These are phyloP conservation scores for Domatiomyces globalis DNA, from an alignment of 2,329 filamentous ascomycete genomes.

Conservation along the genomic window DNA sequence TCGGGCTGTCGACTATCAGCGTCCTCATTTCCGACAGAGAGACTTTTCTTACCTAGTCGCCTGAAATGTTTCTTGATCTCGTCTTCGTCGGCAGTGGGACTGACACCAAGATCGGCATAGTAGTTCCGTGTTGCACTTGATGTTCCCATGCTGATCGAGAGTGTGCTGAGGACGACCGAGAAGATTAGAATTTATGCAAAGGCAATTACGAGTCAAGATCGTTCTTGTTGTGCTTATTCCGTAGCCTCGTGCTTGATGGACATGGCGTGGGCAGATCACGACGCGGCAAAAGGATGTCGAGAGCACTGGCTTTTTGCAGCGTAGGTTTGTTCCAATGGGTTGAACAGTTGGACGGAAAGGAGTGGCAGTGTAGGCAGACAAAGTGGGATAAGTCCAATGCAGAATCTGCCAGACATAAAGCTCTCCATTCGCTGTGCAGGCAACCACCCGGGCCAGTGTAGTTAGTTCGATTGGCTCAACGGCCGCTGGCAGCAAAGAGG, in stretches of 20 bases:
- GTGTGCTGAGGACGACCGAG: neutral
- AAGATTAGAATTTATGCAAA: neutral
- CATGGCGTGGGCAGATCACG: neutral
- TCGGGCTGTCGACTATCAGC: slow-evolving; percentile 42
- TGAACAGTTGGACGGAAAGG: neutral
- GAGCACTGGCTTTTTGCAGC: neutral
- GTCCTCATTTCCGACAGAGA: neutral
- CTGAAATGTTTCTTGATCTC: slow-evolving; percentile 80
- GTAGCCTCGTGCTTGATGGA: neutral
- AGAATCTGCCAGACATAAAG: neutral
- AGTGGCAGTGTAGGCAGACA: too few species aligned
- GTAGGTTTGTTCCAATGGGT: neutral
- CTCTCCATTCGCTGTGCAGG: neutral
- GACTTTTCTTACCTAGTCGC: slow-evolving; percentile 50
- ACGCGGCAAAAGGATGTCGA: too few species aligned
- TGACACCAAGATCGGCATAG: slow-evolving; percentile 68
- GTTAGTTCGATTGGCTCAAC: neutral
- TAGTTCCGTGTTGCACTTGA: slow-evolving; percentile 59
- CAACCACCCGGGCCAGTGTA: neutral
- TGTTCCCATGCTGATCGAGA: slow-evolving; percentile 44
- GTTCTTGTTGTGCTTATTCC: neutral
- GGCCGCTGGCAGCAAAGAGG: too few species aligned
- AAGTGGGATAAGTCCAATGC: neutral
- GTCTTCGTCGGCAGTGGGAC: slow-evolving; percentile 50
- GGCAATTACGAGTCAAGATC: neutral